A percentile compares a stretch with the other conserved stretches of the same genome.
phyloP scores from a whole-genome alignment of 257 asterid species.

The Solanum rostratum region DNA sequence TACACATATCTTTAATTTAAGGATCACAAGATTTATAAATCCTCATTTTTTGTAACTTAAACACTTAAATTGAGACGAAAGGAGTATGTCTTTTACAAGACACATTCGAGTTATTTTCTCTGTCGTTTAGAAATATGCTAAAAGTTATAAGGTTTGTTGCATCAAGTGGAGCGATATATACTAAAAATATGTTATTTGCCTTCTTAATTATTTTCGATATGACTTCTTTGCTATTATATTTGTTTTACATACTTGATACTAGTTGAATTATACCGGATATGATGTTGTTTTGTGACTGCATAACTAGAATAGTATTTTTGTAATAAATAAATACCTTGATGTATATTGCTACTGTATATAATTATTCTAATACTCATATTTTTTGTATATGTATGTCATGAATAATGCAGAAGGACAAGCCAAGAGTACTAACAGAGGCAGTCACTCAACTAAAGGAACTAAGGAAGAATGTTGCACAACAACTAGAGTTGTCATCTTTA shows the following conservation, averaged over 20 bases:
- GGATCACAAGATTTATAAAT: background rate
- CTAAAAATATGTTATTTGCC: no score
- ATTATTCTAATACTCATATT: background rate
- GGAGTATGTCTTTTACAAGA: background rate
- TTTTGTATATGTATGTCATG: background rate
- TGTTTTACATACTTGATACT: background rate
- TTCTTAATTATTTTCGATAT: no score
- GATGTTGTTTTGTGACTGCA: background rate
- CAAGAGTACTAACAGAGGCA: slow-evolving; percentile 22
- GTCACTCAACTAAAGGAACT: slow-evolving; percentile 20
- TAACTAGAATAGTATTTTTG: background rate
- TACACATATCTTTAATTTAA: no score
- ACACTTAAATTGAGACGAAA: no score
- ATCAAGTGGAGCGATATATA: background rate
- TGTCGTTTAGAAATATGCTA: background rate
- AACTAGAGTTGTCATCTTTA: background rate
- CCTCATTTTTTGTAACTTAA: no score
- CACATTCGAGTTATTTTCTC: background rate
- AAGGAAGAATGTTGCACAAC: slow-evolving; percentile 11
- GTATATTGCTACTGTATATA: background rate
- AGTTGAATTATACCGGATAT: background rate
- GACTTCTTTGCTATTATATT: no score
- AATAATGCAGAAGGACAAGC: slow-evolving; percentile 21
- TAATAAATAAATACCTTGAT: background rate
- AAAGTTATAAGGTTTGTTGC: background rate